Percentiles rank a stretch among this genome's conserved stretches.
Evolutionary conservation across 1,284 basidiomycete genomes (phyloP).

Genomic region (Phaffia rhodozyma): DNA sequence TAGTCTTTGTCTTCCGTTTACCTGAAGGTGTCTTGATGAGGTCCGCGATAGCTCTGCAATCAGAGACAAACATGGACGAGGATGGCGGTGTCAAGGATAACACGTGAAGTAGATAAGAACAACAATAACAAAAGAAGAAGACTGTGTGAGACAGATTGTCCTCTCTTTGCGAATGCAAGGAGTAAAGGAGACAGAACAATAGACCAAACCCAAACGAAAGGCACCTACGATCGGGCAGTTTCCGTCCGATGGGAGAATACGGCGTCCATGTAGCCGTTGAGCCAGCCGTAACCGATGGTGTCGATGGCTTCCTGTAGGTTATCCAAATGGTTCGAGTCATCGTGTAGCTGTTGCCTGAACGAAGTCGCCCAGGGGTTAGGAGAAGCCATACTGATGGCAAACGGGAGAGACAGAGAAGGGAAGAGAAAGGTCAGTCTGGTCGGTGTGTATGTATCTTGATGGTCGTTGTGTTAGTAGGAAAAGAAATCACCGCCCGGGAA

Average conservation of each 20-base stretch:
- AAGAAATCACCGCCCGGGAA: no score
- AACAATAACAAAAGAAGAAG: neutral
- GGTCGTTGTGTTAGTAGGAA: no score
- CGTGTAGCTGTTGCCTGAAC: neutral
- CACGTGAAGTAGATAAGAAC: neutral
- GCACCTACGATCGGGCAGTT: neutral
- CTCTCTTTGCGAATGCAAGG: neutral
- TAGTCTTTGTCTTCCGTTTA: neutral
- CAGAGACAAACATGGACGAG: neutral
- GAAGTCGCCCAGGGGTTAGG: conserved; percentile 4
- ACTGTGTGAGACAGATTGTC: no score
- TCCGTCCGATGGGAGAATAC: neutral
- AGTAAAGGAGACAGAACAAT: neutral
- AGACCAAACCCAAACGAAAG: neutral
- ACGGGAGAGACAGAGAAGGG: no score
- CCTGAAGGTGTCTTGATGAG: conserved; percentile 9
- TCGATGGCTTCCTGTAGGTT: neutral
- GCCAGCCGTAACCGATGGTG: conserved; percentile 4
- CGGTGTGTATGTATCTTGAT: no score
- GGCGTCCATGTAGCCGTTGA: neutral
- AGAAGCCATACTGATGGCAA: no score
- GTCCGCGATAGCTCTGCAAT: conserved; percentile 7
- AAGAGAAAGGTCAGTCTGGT: no score
- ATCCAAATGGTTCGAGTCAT: neutral
- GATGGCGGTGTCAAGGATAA: no score